Base-by-base conservation (phyloP, 2,329 filamentous ascomycete species). In the Cyphellophora europaea region DNA sequence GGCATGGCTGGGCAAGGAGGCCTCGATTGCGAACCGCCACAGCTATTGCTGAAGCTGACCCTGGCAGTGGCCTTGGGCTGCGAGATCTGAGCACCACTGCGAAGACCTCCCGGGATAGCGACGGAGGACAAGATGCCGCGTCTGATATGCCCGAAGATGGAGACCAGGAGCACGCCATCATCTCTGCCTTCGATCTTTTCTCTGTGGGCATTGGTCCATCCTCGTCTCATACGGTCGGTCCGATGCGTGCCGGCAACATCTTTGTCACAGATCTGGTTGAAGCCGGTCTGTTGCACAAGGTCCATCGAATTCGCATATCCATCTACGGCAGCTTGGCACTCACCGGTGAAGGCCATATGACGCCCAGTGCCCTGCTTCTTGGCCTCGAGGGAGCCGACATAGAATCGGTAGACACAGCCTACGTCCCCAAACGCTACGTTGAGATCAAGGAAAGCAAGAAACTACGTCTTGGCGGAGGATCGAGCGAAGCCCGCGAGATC, bases 171-270 rank as follows among this genome's bases (percentile, higher is more conserved):
- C 43, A 46, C 35, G 43, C 43, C 13, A 36, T 46, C 27, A 46
- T 46, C 41, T 46, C 43, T 2, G 37, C 43, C 5, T 46, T 46
- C 21, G 41, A 46, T 32, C 43, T 46, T 15, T 46, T 46, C 35
- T 46, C 43, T n/a, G 40, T 46, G 13, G 43, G 43, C 14, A 46
- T 46, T 21, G 43, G 41, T 11, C 41, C 43, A 2, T 46, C 41
- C 11, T 46, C 43, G n/a, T 46, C 43, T 5, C 41, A 46, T 30
- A 43, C 43, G 6, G 43, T 46, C 21, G 43, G 43, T 14, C 41
- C 43, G 15, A 46, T 46, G 43, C 43, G 43, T 15, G 43, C 43
- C 15, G 43, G 43, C 17, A 43, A 41, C 19, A 46, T 46, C 32
- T 46, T 46, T 32, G 43, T 46, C 12, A 33, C 41, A 15, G 41